Conservation (phyloP, 306 rosid species). For the Ziziphus jujuba region DNA sequence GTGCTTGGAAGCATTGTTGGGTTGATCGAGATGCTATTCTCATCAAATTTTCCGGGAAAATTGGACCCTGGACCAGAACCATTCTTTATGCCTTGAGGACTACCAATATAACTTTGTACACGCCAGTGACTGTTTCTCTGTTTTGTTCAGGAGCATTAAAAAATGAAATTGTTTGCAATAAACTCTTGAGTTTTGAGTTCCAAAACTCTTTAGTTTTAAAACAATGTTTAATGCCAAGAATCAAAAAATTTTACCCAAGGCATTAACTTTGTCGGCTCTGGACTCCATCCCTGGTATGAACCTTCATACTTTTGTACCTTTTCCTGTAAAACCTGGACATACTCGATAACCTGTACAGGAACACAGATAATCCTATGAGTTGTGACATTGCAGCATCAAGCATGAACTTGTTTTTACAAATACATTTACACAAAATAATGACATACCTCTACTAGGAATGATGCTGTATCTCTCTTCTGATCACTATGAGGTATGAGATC, state of each 20-base stretch:
- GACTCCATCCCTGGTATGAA: conserved; percentile 84
- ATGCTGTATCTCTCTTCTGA: conserved; percentile 95
- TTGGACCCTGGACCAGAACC: conserved; percentile 60
- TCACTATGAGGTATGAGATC: conserved; percentile 97
- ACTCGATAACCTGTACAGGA: conserved; percentile 76
- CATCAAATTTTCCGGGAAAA: conserved; percentile 81
- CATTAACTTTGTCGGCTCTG: conserved; percentile 85
- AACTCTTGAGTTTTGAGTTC: too few relatives aligned
- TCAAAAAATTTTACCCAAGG: conserved; percentile 78
- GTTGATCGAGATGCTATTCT: conserved; percentile 53
- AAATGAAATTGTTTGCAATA: too few relatives aligned
- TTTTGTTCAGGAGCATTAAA: conserved; percentile 16
- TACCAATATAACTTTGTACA: conserved; percentile 67
- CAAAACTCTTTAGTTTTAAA: neutral
- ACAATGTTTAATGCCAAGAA: conserved; percentile 4
- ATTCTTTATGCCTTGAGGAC: conserved; percentile 63
- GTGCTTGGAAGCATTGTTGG: conserved; percentile 59
- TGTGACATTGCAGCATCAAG: neutral
- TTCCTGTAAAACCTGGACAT: conserved; percentile 90
- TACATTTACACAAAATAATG: conserved; percentile 7
- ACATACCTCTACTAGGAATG: conserved; percentile 88
- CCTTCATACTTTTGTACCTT: conserved; percentile 84
- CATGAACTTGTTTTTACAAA: conserved; percentile 2
- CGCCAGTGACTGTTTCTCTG: conserved; percentile 99
- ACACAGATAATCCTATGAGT: neutral